A percentile compares a stretch with the other conserved stretches of the same genome.
These are phyloP conservation scores for Populus hybrid DNA, from an alignment of 441 rosid species.

Conservation along the genomic window DNA sequence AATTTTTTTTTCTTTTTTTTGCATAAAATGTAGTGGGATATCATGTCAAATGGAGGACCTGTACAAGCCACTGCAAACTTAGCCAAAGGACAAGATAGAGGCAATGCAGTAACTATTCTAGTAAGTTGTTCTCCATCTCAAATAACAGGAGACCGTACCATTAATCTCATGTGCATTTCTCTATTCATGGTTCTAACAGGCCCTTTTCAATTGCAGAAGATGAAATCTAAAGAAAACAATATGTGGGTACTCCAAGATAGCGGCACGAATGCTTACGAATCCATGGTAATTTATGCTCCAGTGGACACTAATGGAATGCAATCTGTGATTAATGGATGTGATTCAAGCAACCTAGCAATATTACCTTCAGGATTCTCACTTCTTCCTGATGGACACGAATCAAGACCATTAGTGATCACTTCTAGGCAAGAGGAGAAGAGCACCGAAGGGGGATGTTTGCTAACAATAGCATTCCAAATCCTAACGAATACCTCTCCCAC, in stretches of 20 bases:
- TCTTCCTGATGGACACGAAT: slow-evolving; percentile 81
- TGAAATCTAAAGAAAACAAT: slow-evolving; percentile 66
- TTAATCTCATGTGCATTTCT: neutral
- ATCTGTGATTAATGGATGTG: slow-evolving; percentile 77
- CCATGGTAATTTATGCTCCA: slow-evolving; percentile 67
- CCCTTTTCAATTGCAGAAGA: slow-evolving; percentile 41
- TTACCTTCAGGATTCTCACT: slow-evolving; percentile 95
- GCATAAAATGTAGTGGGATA: slow-evolving; percentile 65
- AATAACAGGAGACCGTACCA: neutral
- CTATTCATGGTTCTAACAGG: neutral
- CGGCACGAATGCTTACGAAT: slow-evolving; percentile 81
- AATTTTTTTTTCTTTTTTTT: neutral
- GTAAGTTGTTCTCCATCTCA: slow-evolving; percentile 22
- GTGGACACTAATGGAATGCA: slow-evolving; percentile 80
- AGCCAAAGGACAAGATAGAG: slow-evolving; percentile 91
- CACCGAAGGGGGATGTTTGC: slow-evolving; percentile 81
- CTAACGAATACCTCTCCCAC: slow-evolving; percentile 10
- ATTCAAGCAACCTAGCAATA: slow-evolving; percentile 73
- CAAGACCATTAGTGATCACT: slow-evolving; percentile 81
- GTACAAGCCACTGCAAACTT: slow-evolving; percentile 71
- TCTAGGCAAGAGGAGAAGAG: slow-evolving; percentile 74
- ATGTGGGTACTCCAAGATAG: slow-evolving; percentile 85
- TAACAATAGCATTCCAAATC: slow-evolving; percentile 79
- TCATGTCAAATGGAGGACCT: slow-evolving; percentile 64
- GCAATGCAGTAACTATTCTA: slow-evolving; percentile 83